Evolutionary conservation across 345 rosid genomes (phyloP), one percentile per base, ranked within the genome.

Genomic region (Eucalyptus victrix): DNA sequence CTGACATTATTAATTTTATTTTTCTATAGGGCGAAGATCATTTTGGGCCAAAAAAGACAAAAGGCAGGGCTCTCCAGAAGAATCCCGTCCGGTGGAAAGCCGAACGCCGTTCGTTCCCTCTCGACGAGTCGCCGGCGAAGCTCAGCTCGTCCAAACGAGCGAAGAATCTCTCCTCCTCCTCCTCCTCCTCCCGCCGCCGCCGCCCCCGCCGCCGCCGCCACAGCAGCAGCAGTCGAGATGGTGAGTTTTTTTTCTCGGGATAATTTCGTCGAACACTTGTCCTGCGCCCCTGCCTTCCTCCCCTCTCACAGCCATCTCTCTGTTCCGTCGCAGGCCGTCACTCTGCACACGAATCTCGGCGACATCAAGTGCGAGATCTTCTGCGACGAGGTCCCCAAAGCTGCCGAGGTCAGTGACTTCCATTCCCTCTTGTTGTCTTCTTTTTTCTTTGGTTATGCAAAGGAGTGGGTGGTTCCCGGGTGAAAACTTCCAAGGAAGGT

Each of bases 331-430:
- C 94, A 98, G 99, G 95, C 99, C 10, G 99, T 97, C 80, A 98
- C 99, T n/a, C 91, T 98, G 89, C 99, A 97, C 94, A 98, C 99
- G 50, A 98, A 96, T 92, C 98, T 98, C 34, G 99, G 99, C 26
- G 99, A 98, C 90, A 95, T 98, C 90, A 98, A 98, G 94, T 97
- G 99, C 91, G 99, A 98, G 94, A 93, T 98, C 93, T 94, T 94
- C 90, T 98, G 99, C 86, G 99, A 98, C 92, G 99, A 97, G 92
- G 99, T 96, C 62, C 93, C 98, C 86, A 98, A 98, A 92, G 92
- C 97, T 58, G 96, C 99, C 47, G 99, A 97, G 99, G 99, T 96
- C 67, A 80, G 92, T 89, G 19, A 26, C 53, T 67, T 65, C 32
- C 45, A 24, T 83, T 80, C 60, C 42, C 51, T 5, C 15, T n/a